A percentile compares a stretch with the other conserved stretches of the same genome.
Conservation (phyloP, 1,284 basidiomycete genomes). For the Trichosporon ovoides region DNA sequence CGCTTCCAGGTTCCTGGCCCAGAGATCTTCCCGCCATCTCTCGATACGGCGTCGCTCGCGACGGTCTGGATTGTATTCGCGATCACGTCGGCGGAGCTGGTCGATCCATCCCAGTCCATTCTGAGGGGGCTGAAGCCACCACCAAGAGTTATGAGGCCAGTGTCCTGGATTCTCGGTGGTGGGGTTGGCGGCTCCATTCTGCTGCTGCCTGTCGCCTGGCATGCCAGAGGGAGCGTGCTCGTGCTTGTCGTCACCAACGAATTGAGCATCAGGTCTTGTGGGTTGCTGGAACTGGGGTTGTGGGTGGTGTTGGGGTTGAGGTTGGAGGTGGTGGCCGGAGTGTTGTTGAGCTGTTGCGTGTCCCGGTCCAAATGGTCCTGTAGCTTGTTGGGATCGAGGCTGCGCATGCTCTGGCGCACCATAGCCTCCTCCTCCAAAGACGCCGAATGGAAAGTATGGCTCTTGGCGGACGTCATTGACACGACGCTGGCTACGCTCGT, state of each 20-base stretch:
- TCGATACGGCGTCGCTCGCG: neutral
- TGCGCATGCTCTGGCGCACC: neutral
- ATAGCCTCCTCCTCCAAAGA: too few relatives aligned
- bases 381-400: neutral
- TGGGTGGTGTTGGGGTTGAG: neutral
- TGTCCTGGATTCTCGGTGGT: neutral
- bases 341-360: neutral
- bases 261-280: too few relatives aligned
- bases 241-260: too few relatives aligned
- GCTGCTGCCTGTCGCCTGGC: too few relatives aligned
- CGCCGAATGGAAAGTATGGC: conserved; percentile 1
- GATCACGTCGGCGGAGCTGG: neutral
- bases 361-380: neutral
- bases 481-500: too few relatives aligned
- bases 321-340: too few relatives aligned
- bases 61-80: too few relatives aligned
- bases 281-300: neutral
- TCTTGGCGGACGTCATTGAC: neutral
- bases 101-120: neutral
- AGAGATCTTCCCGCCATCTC: neutral
- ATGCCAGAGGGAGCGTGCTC: too few relatives aligned
- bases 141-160: neutral
- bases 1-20: too few relatives aligned
- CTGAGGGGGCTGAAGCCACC: neutral
- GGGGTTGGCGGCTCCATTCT: neutral